Conservation (phyloP, 257 asterid genomes). For the Solanum rostratum region DNA sequence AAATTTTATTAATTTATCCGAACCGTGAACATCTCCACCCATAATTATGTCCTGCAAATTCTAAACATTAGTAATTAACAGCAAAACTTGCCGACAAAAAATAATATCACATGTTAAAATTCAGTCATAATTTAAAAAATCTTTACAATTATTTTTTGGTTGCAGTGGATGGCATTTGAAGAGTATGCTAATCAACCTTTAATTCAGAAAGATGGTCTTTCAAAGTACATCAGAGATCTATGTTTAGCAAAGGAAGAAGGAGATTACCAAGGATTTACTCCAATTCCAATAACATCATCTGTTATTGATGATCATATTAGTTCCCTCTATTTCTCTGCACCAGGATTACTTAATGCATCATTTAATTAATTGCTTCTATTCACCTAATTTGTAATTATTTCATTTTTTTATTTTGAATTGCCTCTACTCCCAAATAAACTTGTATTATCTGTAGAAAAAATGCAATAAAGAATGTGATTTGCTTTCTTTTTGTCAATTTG, state of each 20-base stretch:
- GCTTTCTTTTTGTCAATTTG: neutral
- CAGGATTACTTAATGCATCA: neutral
- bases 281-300: constrained; percentile 28
- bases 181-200: constrained; percentile 48
- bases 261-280: constrained; percentile 45
- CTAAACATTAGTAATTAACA: too few species aligned
- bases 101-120: neutral
- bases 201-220: constrained; percentile 24
- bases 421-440: neutral
- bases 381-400: neutral
- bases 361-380: neutral
- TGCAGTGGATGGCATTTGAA: constrained; percentile 67
- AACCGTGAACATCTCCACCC: too few species aligned
- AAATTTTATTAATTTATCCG: too few species aligned
- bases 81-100: too few species aligned
- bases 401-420: neutral
- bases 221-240: constrained; percentile 40
- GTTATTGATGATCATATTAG: constrained; percentile 24
- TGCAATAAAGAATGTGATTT: neutral
- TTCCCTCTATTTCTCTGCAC: constrained; percentile 37
- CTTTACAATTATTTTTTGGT: neutral
- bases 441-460: neutral
- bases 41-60: too few species aligned
- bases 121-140: neutral
- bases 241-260: constrained; percentile 41